A percentile compares a stretch with the other conserved stretches of the same genome.
These are phyloP conservation scores for Fusarium brachygibbosum DNA, from an alignment of 2,329 filamentous ascomycete genomes.

Conservation along the genomic window DNA sequence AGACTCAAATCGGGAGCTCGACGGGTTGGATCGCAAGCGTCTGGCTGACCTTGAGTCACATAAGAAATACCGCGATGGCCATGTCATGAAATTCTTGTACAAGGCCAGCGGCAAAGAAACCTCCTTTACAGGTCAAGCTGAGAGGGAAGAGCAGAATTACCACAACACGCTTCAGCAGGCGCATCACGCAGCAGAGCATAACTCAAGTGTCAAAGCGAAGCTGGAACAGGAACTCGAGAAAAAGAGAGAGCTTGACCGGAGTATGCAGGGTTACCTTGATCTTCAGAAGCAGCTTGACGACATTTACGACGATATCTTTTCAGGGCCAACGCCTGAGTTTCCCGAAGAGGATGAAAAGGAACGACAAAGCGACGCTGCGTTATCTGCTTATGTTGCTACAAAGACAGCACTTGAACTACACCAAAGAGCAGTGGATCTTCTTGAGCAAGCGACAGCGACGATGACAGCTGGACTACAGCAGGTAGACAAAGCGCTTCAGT, in stretches of 20 bases:
- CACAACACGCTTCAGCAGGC: slow-evolving; percentile 65
- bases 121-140: slow-evolving; percentile 58
- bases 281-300: slow-evolving; percentile 63
- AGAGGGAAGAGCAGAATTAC: slow-evolving; percentile 69
- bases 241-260: slow-evolving; percentile 54
- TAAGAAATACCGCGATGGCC: slow-evolving; percentile 65
- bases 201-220: slow-evolving; percentile 57
- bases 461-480: slow-evolving; percentile 54
- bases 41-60: slow-evolving; percentile 65
- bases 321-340: slow-evolving; percentile 65
- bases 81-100: slow-evolving; percentile 65
- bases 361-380: slow-evolving; percentile 51
- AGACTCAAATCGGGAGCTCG: slow-evolving; percentile 55
- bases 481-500: slow-evolving; percentile 59
- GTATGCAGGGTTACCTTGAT: slow-evolving; percentile 53
- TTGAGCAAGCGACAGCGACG: slow-evolving; percentile 54
- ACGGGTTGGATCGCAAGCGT: slow-evolving; percentile 56
- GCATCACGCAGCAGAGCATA: slow-evolving; percentile 60
- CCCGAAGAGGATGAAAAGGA: slow-evolving; percentile 67
- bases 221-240: slow-evolving; percentile 57
- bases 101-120: slow-evolving; percentile 63
- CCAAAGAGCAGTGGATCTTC: slow-evolving; percentile 56
- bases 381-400: slow-evolving; percentile 56
- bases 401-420: slow-evolving; percentile 57
- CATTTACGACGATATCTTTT: slow-evolving; percentile 66